These are phyloP conservation scores for Tylopilus plumbeoviolaceoides DNA, from an alignment of 768 basidiomycete species.

Conservation along the genomic window DNA sequence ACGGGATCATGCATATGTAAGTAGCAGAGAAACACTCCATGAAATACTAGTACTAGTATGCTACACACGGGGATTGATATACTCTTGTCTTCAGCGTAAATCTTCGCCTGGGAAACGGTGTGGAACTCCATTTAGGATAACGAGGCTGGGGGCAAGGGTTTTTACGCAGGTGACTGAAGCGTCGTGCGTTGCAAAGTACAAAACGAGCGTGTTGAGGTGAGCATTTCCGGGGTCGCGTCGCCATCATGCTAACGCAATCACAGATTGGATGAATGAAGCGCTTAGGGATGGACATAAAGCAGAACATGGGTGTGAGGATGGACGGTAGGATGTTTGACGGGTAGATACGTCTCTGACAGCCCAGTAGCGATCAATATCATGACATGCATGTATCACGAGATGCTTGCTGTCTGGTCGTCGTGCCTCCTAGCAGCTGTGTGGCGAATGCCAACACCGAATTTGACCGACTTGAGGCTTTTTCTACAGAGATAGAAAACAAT, in stretches of 20 bases:
- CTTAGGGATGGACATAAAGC: constrained; percentile 83
- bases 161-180: too few relatives aligned
- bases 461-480: constrained; percentile 1
- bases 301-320: constrained; percentile 85
- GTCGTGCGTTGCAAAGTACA: constrained; percentile 85
- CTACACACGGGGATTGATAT: too few relatives aligned
- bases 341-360: constrained; percentile 6
- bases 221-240: constrained; percentile 8
- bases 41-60: too few relatives aligned
- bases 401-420: background rate
- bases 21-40: too few relatives aligned
- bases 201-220: constrained; percentile 77
- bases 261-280: constrained; percentile 81
- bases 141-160: too few relatives aligned
- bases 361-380: background rate
- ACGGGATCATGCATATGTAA: too few relatives aligned
- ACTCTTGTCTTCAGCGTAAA: too few relatives aligned
- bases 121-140: too few relatives aligned
- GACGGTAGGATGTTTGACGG: constrained; percentile 63
- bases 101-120: too few relatives aligned
- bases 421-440: constrained; percentile 6
- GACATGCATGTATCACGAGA: constrained; percentile 17
- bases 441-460: background rate
- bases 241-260: background rate
- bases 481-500: too few relatives aligned